Evolutionary conservation across 805 yeast genomes (phyloP).

Genomic region (Lipomyces orientalis): DNA sequence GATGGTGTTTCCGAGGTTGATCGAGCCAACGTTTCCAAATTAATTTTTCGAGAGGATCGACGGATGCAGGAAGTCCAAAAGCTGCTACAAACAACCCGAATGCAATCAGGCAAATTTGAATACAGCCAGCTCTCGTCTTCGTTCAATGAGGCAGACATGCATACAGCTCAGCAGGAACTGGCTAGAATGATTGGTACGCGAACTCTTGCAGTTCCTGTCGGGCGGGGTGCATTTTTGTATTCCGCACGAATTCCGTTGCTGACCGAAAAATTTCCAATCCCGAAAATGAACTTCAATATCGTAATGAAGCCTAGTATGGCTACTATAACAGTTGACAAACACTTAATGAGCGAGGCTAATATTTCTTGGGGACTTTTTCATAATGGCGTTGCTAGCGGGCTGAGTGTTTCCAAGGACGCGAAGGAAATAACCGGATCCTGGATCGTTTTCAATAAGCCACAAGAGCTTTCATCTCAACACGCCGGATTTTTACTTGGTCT

Average conservation of each 20-base stretch:
- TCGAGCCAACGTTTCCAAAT: conserved; percentile 65
- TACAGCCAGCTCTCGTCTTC: conserved; percentile 59
- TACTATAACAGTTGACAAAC: conserved; percentile 65
- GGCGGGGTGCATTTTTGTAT: conserved; percentile 74
- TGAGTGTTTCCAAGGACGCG: conserved; percentile 71
- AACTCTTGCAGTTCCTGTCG: conserved; percentile 76
- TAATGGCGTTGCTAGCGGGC: conserved; percentile 87
- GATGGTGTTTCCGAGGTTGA: conserved; percentile 75
- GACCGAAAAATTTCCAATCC: conserved; percentile 83
- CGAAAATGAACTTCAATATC: conserved; percentile 72
- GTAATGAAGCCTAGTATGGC: conserved; percentile 69
- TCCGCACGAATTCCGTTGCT: conserved; percentile 75
- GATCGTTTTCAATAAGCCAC: conserved; percentile 86
- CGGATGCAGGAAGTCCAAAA: conserved; percentile 78
- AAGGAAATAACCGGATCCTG: conserved; percentile 83
- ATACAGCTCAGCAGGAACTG: conserved; percentile 49
- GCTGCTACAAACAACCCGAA: conserved; percentile 69
- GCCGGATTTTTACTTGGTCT: conserved; percentile 94
- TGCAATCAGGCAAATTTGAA: conserved; percentile 56
- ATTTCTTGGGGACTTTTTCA: conserved; percentile 88
- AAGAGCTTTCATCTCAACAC: conserved; percentile 75
- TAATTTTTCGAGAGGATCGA: conserved; percentile 78
- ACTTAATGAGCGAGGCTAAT: conserved; percentile 54
- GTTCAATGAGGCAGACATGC: conserved; percentile 54
- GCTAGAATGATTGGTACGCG: conserved; percentile 69